Base-by-base conservation (phyloP, 768 basidiomycete genomes). In the Mycena pura region DNA sequence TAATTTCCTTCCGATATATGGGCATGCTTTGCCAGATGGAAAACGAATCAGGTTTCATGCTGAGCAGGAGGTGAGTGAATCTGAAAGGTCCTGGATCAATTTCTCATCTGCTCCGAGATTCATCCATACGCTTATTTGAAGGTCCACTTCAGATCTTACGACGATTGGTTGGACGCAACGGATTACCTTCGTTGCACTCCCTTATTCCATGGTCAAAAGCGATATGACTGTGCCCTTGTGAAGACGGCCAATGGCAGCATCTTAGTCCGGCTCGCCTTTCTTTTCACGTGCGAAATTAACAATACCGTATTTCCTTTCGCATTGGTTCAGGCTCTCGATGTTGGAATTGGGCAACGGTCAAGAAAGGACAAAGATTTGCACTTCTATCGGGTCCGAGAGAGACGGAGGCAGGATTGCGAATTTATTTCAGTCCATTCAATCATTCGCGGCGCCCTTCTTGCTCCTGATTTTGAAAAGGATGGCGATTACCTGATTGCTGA, bases 121-220 rank as follows among this genome's bases (percentile, higher is more conserved):
- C 22, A 17, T 3, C 54, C 54, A 2, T 25, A 64, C 15, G 2
- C 2, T 5, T 70, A 60, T 28, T 34, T 72, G 24, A 65, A 53
- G 53, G 25, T 72, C 1, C 43, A 59, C 14, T 71, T 67, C 55
- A 43, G 46, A n/a, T 69, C 58, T 0, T 25, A 27, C 1, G 54
- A 61, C 5, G 44, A 70, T 28, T 72, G 67, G 67, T 3, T 10
- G 15, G 13, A 52, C 34, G 13, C 8, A 1, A 60, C 58, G 0
- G 66, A 73, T 29, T 47, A 68, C 24, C 64, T 72, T 1, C 41
- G 43, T 3, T 72, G 60, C 52, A 71, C 53, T 45, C 66, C 70
- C 0, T 27, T 3, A 0, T 72, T 72, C 47, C 44, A 50, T 17
- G 21, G 27, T 0, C 10, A 14, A 4, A 31, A 29, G 6, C 38